Conservation (phyloP, 495 filamentous ascomycete genomes). For the Penicillium dipodomyicola region DNA sequence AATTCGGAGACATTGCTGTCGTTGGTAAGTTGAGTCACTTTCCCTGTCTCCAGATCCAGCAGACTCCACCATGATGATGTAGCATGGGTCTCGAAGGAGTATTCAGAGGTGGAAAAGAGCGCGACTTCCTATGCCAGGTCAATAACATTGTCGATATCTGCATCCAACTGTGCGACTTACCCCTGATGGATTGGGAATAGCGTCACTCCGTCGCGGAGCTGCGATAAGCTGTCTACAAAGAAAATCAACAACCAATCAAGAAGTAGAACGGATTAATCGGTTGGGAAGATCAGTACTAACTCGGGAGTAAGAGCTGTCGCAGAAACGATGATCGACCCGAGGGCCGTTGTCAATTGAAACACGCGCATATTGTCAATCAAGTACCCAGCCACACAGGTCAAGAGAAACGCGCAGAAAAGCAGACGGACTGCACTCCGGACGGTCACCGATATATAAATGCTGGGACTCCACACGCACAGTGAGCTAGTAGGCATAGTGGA, state of each 20-base stretch:
- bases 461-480: slow-evolving; percentile 1
- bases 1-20: slow-evolving; percentile 47
- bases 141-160: background rate
- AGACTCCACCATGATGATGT: slow-evolving; percentile 34
- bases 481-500: background rate
- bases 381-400: slow-evolving; percentile 5
- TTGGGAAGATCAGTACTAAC: slow-evolving; percentile 12
- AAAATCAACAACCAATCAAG: background rate
- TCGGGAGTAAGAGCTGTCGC: slow-evolving; percentile 22
- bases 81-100: slow-evolving; percentile 45
- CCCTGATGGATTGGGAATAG: slow-evolving; percentile 38
- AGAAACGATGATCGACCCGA: slow-evolving; percentile 17
- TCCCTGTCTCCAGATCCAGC: slow-evolving; percentile 40
- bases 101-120: slow-evolving; percentile 39
- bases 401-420: slow-evolving; percentile 8
- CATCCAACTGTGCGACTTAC: slow-evolving; percentile 21
- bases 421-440: background rate
- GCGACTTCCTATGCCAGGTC: slow-evolving; percentile 25
- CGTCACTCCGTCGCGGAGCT: slow-evolving; percentile 37
- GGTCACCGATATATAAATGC: slow-evolving; percentile 5
- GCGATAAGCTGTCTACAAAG: slow-evolving; percentile 31
- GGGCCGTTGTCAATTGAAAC: slow-evolving; percentile 18
- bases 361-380: slow-evolving; percentile 18
- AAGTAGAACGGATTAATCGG: background rate
- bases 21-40: slow-evolving; percentile 35